Evolutionary conservation across 2,329 filamentous ascomycete species (phyloP).

Genomic region (Tolypocladium paradoxum): DNA sequence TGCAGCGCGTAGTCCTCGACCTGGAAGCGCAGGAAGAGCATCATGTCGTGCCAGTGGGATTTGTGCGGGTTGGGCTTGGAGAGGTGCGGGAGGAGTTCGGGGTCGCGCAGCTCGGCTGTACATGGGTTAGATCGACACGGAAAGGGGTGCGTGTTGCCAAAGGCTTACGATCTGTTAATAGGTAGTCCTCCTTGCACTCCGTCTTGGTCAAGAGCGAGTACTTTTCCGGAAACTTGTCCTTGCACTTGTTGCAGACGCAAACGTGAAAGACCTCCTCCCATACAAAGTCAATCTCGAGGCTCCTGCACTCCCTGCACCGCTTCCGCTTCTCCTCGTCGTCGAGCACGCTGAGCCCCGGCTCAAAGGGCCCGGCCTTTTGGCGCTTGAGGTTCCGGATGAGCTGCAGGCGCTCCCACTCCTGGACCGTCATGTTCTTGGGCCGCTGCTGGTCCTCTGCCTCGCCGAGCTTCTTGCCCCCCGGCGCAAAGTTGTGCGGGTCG

Average conservation of each 20-base stretch:
- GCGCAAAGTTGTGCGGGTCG: slow-evolving; percentile 77
- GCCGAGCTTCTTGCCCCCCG: slow-evolving; percentile 32
- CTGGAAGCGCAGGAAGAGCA: slow-evolving; percentile 87
- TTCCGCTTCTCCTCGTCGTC: slow-evolving; percentile 53
- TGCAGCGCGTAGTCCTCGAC: slow-evolving; percentile 89
- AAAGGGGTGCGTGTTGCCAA: slow-evolving; percentile 1
- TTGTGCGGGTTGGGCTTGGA: slow-evolving; percentile 92
- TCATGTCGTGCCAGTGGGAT: slow-evolving; percentile 96
- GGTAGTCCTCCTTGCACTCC: slow-evolving; percentile 88
- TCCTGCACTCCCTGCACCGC: slow-evolving; percentile 73
- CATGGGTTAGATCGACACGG: not conserved
- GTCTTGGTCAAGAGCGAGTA: slow-evolving; percentile 96
- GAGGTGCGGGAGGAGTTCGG: slow-evolving; percentile 75
- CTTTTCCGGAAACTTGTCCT: slow-evolving; percentile 81
- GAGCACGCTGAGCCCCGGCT: slow-evolving; percentile 75
- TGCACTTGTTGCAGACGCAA: slow-evolving; percentile 71
- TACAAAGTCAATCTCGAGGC: slow-evolving; percentile 84
- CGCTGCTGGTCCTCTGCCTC: slow-evolving; percentile 40
- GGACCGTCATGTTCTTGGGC: slow-evolving; percentile 78
- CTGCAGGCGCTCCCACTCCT: slow-evolving; percentile 83
- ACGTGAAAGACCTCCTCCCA: slow-evolving; percentile 80
- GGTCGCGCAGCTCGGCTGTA: slow-evolving; percentile 77
- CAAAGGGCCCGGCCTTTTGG: slow-evolving; percentile 71
- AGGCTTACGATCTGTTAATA: slow-evolving; percentile 75
- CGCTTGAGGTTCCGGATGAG: slow-evolving; percentile 61